Conservation (phyloP, 768 basidiomycete genomes). For the Arthromyces matolae region DNA sequence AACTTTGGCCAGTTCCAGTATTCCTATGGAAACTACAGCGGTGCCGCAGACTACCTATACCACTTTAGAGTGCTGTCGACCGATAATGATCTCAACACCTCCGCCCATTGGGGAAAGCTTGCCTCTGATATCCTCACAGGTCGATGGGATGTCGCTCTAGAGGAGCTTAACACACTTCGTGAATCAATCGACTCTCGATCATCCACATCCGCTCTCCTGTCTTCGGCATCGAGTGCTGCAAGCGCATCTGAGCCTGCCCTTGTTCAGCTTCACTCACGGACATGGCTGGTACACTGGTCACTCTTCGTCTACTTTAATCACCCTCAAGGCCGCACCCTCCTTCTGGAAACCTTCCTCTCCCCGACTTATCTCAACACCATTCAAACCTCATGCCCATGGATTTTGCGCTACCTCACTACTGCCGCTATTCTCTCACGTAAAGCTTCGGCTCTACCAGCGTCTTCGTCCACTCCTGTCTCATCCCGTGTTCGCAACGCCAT, state of each 20-base stretch:
- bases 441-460: conserved; percentile 47
- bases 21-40: conserved; percentile 96
- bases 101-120: conserved; percentile 98
- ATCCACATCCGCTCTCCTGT: conserved; percentile 44
- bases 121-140: conserved; percentile 94
- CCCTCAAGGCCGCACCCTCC: conserved; percentile 81
- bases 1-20: conserved; percentile 99
- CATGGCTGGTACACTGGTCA: conserved; percentile 97
- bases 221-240: conserved; percentile 26
- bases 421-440: conserved; percentile 92
- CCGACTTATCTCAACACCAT: conserved; percentile 98
- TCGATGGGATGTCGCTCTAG: conserved; percentile 91
- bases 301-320: conserved; percentile 99
- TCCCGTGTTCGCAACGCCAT: conserved; percentile 85
- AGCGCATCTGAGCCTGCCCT: conserved; percentile 65
- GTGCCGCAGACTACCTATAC: conserved; percentile 96
- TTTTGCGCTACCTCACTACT: conserved; percentile 89
- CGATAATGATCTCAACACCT: conserved; percentile 87
- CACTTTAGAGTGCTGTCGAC: conserved; percentile 98
- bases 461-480: conserved; percentile 43
- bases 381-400: conserved; percentile 92
- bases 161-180: conserved; percentile 92
- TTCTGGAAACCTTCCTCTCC: conserved; percentile 94
- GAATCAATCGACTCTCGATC: conserved; percentile 85
- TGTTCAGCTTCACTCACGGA: conserved; percentile 86